A percentile compares a stretch with the other conserved stretches of the same genome.
Conservation (phyloP, 768 basidiomycete genomes). For the Agrocybe praecox region DNA sequence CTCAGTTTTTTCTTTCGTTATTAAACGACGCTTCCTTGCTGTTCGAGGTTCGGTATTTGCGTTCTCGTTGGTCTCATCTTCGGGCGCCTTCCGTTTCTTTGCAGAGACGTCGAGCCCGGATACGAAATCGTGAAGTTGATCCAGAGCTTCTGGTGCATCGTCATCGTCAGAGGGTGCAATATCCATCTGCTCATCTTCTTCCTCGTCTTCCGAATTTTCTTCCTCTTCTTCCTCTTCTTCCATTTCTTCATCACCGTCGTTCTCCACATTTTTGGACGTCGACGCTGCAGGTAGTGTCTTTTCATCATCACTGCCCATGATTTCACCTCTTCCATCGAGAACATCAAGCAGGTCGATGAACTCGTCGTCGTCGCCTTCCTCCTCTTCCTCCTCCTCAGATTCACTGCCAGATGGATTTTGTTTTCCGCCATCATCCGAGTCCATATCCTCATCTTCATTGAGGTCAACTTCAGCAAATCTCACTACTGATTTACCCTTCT, state of each 20-base stretch:
- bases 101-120: constrained; percentile 60
- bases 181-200: constrained; percentile 47
- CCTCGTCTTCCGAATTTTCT: constrained; percentile 36
- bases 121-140: constrained; percentile 73
- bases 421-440: constrained; percentile 37
- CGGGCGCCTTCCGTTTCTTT: constrained; percentile 72
- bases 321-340: constrained; percentile 62
- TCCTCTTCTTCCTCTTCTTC: constrained; percentile 35
- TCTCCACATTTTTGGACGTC: constrained; percentile 19
- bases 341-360: constrained; percentile 69
- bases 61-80: constrained; percentile 29
- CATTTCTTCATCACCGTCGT: constrained; percentile 28
- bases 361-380: constrained; percentile 52
- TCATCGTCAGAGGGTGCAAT: constrained; percentile 53
- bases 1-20: constrained; percentile 71
- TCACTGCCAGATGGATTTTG: constrained; percentile 34
- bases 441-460: constrained; percentile 54
- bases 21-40: constrained; percentile 55
- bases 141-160: constrained; percentile 60
- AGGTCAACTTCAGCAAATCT: constrained; percentile 63
- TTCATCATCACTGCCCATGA: constrained; percentile 40
- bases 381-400: constrained; percentile 46
- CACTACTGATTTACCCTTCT: constrained; percentile 30
- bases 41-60: constrained; percentile 27
- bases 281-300: neutral